Percentiles rank a stretch among this genome's conserved stretches.
These are phyloP conservation scores for Sporisorium exsertum DNA, from an alignment of 1,284 basidiomycete genomes.

Conservation along the genomic window DNA sequence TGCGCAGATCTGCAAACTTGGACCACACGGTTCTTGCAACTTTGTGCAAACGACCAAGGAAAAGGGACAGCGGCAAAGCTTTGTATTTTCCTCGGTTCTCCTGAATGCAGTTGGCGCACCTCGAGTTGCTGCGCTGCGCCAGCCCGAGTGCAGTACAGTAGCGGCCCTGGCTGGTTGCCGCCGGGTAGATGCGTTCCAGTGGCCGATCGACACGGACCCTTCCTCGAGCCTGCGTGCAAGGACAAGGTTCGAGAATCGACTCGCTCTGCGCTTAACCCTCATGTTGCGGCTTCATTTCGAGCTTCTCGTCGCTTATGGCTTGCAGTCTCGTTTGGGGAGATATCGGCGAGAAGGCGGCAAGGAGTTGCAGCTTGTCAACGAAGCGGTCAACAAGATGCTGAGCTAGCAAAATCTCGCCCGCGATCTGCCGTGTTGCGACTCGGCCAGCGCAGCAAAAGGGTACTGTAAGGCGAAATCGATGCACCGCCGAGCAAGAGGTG, in stretches of 20 bases:
- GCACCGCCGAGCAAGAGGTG: background rate
- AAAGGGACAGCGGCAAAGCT: background rate
- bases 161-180: background rate
- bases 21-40: conserved; percentile 1
- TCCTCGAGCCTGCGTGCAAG: background rate
- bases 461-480: background rate
- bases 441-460: conserved; percentile 2
- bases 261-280: background rate
- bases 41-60: background rate
- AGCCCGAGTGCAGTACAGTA: too few relatives aligned
- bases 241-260: background rate
- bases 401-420: too few relatives aligned
- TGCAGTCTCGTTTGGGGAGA: too few relatives aligned
- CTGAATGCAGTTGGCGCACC: background rate
- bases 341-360: too few relatives aligned
- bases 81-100: background rate
- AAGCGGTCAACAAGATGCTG: background rate
- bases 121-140: background rate
- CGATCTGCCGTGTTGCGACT: background rate
- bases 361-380: background rate
- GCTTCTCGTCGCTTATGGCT: too few relatives aligned
- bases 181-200: background rate
- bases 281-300: background rate
- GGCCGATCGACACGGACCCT: background rate
- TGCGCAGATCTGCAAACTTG: background rate